Evolutionary conservation across 1,284 basidiomycete species (phyloP).

Genomic region (Inonotus obliquus): DNA sequence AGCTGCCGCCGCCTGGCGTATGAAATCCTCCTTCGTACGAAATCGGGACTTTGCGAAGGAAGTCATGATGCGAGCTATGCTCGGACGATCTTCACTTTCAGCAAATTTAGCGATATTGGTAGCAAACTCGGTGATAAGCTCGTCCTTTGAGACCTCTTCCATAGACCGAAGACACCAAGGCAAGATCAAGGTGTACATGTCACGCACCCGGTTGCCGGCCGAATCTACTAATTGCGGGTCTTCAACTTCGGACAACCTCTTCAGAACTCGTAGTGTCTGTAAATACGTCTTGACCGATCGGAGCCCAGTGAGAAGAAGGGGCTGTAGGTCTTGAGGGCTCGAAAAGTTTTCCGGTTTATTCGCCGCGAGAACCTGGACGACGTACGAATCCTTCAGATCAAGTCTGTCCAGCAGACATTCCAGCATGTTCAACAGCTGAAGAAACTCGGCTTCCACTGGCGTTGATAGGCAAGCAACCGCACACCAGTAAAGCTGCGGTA

Average conservation of each 20-base stretch:
- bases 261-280: conserved; percentile 68
- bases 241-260: conserved; percentile 57
- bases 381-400: conserved; percentile 65
- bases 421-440: conserved; percentile 65
- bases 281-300: conserved; percentile 73
- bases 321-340: conserved; percentile 63
- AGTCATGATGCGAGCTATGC: conserved; percentile 81
- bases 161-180: conserved; percentile 89
- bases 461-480: conserved; percentile 80
- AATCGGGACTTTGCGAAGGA: conserved; percentile 88
- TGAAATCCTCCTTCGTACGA: conserved; percentile 90
- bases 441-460: conserved; percentile 79
- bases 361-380: conserved; percentile 58
- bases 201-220: conserved; percentile 69
- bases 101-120: conserved; percentile 73
- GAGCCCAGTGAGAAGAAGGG: conserved; percentile 75
- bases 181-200: conserved; percentile 80
- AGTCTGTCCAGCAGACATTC: conserved; percentile 67
- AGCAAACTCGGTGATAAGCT: conserved; percentile 66
- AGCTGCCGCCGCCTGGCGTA: conserved; percentile 83
- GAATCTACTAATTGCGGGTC: conserved; percentile 72
- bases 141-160: conserved; percentile 58
- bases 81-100: conserved; percentile 63
- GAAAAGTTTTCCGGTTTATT: conserved; percentile 75
- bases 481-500: conserved; percentile 89